Base-by-base conservation (phyloP, 2,329 filamentous ascomycete genomes). In the Talaromyces sp. region DNA sequence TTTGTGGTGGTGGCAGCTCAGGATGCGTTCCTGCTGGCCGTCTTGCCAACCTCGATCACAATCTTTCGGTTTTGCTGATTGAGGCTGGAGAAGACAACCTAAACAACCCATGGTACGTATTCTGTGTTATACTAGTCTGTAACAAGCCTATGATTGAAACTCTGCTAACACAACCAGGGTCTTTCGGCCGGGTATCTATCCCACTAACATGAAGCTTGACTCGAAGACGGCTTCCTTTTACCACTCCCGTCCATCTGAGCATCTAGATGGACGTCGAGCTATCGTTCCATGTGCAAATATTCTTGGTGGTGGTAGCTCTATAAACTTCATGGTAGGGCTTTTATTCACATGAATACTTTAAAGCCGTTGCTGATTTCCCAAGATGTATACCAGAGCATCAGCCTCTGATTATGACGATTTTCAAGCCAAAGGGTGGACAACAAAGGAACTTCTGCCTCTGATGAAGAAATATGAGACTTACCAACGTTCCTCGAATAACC, bases 401-500 rank as follows among this genome's bases (percentile, higher is more conserved):
- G 85, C 85, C 6, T 88, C 85, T 0, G 86, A 89, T 70, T 89
- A 90, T 57, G 88, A 91, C 64, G 88, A 90, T 72, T 91, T 90
- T 73, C 86, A 90, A 65, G 83, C 87, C 48, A 86, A 89, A 69
- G 88, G 88, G n/a, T 91, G 88, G 88, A 85, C 81, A 8, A 90
- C 88, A 3, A 82, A 90, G 69, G 87, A 91, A 56, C 80, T 91
- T 4, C 74, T 91, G 4, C 88, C 88, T 0, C 77, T 91, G 17
- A 91, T 91, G 88, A 87, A 77, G 76, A 91, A 91, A 77, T 86
- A 90, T 56, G 88, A 91, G 75, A 91, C 88, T 0, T 91, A 91
- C 63, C 88, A 91, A 64, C 74, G 84, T 33, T 75, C 85, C 6
- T 82, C 77, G 44, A 83, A 84, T 62, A 87, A 87, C 68, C 77